Conservation (phyloP, 2,329 filamentous ascomycete genomes). For the Geoglossum cookeanum region DNA sequence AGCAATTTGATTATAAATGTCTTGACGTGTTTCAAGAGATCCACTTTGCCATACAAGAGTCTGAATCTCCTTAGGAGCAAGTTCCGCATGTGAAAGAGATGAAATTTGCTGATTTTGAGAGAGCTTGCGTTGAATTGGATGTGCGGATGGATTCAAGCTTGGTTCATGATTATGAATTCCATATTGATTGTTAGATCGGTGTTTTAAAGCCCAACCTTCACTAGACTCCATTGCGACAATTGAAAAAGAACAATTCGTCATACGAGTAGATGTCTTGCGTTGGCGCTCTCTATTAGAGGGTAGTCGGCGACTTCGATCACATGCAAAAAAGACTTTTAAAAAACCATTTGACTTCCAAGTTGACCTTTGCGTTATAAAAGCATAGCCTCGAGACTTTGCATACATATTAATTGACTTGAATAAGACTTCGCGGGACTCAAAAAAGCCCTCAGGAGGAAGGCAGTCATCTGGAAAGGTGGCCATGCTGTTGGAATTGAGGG, state of each 20-base stretch:
- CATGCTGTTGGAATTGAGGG: too few species aligned
- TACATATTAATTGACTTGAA: not conserved
- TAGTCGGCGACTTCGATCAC: not conserved
- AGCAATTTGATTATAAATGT: constrained; percentile 13
- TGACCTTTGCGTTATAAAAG: not conserved
- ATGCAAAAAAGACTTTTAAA: not conserved
- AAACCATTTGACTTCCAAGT: not conserved
- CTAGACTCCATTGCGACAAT: not conserved
- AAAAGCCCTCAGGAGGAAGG: not conserved
- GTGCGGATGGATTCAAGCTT: not conserved
- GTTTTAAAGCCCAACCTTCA: not conserved
- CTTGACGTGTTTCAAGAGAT: constrained; percentile 8
- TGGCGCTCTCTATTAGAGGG: not conserved
- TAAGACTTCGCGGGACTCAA: not conserved
- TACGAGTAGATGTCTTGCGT: not conserved
- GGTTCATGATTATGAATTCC: not conserved
- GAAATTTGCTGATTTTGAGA: not conserved
- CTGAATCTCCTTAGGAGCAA: not conserved
- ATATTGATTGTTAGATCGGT: not conserved
- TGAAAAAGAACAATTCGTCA: not conserved
- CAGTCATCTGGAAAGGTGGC: not conserved
- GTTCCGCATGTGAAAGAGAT: not conserved
- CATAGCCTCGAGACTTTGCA: not conserved
- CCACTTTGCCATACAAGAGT: not conserved
- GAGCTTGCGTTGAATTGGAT: not conserved